phyloP scores from a whole-genome alignment of 495 filamentous ascomycete species.

The Penicillium parvum region DNA sequence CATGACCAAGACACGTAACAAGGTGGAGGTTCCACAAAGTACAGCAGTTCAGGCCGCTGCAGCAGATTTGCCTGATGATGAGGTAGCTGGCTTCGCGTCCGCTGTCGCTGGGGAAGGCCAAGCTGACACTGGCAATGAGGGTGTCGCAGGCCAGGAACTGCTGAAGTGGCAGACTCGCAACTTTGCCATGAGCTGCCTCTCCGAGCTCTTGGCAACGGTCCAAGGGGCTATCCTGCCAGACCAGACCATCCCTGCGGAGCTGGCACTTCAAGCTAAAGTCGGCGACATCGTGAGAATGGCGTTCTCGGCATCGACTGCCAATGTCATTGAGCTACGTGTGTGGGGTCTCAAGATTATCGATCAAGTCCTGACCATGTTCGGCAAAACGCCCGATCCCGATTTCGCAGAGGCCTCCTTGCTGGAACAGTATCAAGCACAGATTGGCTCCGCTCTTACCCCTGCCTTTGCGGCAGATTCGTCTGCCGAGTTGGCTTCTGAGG shows the following conservation, averaged over 20 bases:
- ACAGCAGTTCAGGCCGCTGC: constrained; percentile 48
- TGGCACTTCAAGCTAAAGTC: constrained; percentile 74
- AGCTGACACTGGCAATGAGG: constrained; percentile 56
- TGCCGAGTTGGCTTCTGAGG: constrained; percentile 88
- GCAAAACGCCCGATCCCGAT: constrained; percentile 90
- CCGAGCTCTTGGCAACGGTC: constrained; percentile 71
- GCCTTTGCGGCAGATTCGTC: constrained; percentile 96
- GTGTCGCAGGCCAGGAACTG: constrained; percentile 72
- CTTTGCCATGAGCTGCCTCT: constrained; percentile 90
- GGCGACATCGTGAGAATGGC: constrained; percentile 96
- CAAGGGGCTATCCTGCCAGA: constrained; percentile 67
- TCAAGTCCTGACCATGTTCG: constrained; percentile 91
- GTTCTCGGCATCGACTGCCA: constrained; percentile 93
- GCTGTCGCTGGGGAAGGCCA: constrained; percentile 58
- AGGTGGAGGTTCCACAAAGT: constrained; percentile 44
- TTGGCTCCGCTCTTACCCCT: constrained; percentile 91
- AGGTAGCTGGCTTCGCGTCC: constrained; percentile 89
- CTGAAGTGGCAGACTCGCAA: constrained; percentile 94
- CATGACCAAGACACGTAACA: constrained; percentile 76
- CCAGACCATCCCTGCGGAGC: constrained; percentile 63
- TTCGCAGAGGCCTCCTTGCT: constrained; percentile 92
- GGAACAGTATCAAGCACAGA: constrained; percentile 98
- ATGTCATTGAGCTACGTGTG: constrained; percentile 81
- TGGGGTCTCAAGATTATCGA: constrained; percentile 91
- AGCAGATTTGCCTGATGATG: constrained; percentile 86